These are phyloP conservation scores for Aspergillus persii DNA, from an alignment of 2,329 filamentous ascomycete species.

Conservation along the genomic window DNA sequence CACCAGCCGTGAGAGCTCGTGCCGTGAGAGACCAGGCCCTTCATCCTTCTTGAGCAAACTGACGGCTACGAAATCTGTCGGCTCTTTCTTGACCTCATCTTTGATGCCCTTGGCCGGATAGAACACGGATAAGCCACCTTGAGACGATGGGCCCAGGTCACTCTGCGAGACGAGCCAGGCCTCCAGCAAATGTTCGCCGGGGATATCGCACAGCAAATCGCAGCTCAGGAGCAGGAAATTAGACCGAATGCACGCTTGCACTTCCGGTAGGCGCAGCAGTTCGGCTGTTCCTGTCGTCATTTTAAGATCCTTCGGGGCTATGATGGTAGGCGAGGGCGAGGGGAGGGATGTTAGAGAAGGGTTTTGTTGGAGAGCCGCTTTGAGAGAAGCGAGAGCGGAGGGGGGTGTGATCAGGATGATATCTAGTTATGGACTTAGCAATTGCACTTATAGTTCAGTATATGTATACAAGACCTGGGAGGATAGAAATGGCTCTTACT, in stretches of 20 bases:
- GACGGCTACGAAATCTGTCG: conserved; percentile 87
- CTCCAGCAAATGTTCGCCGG: conserved; percentile 9
- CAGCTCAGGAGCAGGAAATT: conserved; percentile 7
- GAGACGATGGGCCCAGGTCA: not conserved
- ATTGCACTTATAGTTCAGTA: not conserved
- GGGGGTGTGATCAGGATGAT: conserved; percentile 49
- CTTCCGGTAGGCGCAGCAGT: conserved; percentile 6
- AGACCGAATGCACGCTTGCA: conserved; percentile 3
- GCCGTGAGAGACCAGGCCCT: conserved; percentile 55
- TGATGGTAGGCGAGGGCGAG: conserved; percentile 33
- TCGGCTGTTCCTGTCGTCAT: conserved; percentile 9
- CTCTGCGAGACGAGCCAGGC: conserved; percentile 4
- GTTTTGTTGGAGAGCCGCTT: conserved; percentile 48
- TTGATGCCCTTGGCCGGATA: conserved; percentile 79
- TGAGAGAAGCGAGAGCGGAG: conserved; percentile 40
- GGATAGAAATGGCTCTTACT: conserved; percentile 14
- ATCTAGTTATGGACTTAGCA: conserved; percentile 25
- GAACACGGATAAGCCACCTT: conserved; percentile 81
- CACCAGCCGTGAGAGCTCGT: conserved; percentile 71
- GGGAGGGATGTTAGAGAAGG: conserved; percentile 49
- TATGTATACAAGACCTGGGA: too few relatives aligned
- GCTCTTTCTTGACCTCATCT: conserved; percentile 78
- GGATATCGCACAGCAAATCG: conserved; percentile 6
- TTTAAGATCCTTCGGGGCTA: conserved; percentile 8
- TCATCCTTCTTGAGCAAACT: conserved; percentile 60